phyloP scores from a whole-genome alignment of 441 rosid genomes.

The Adansonia grandidieri region DNA sequence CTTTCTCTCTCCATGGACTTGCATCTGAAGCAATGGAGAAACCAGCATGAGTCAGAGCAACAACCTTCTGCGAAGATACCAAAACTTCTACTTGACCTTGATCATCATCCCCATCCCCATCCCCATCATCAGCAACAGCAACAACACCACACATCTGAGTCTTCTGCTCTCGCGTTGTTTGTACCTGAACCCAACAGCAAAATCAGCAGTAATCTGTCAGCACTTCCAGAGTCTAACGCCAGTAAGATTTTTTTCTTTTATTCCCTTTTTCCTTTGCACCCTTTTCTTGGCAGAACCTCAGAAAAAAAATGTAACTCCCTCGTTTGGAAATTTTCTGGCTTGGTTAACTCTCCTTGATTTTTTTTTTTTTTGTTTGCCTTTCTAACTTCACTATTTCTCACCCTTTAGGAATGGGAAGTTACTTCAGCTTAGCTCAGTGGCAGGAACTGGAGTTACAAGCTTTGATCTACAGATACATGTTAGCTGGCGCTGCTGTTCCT shows the following conservation, averaged over 20 bases:
- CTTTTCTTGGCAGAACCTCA: not conserved
- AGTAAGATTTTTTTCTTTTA: constrained; percentile 41
- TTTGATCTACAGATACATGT: constrained; percentile 85
- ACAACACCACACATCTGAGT: constrained; percentile 27
- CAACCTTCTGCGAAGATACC: constrained; percentile 69
- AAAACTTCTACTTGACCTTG: constrained; percentile 55
- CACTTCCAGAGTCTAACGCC: constrained; percentile 56
- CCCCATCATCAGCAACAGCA: constrained; percentile 29
- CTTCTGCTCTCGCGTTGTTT: constrained; percentile 70
- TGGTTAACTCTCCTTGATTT: not conserved
- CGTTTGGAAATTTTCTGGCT: constrained; percentile 12
- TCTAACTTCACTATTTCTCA: constrained; percentile 17
- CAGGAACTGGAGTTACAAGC: constrained; percentile 96
- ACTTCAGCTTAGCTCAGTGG: constrained; percentile 82
- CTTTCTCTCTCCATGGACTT: constrained; percentile 66
- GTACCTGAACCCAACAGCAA: constrained; percentile 58
- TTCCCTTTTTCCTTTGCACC: constrained; percentile 19
- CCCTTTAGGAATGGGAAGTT: constrained; percentile 65
- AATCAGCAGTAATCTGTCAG: constrained; percentile 58
- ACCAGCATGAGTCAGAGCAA: constrained; percentile 70
- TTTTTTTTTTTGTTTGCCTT: no score
- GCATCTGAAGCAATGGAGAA: constrained; percentile 90
- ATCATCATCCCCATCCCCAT: constrained; percentile 28
- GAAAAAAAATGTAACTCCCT: not conserved
- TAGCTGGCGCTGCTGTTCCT: constrained; percentile 82